Evolutionary conservation across 2,329 filamentous ascomycete species (phyloP).

Genomic region (Colletotrichum limetticola): DNA sequence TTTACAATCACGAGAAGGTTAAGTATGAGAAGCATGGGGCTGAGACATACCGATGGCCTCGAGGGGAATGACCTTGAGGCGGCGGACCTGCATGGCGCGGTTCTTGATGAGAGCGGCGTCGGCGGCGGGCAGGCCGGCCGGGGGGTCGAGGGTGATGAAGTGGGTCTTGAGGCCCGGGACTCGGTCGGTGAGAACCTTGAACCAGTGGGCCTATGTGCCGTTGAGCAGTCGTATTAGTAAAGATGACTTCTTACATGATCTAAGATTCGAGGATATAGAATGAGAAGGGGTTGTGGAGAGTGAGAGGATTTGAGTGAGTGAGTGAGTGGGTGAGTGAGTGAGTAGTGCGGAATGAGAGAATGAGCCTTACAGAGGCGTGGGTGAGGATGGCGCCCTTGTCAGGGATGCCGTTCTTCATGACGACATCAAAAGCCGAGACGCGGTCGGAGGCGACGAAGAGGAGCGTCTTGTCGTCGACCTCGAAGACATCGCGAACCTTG

Average conservation of each 20-base stretch:
- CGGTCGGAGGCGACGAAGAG: constrained; percentile 90
- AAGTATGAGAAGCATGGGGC: neutral
- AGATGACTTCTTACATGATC: neutral
- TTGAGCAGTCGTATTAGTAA: neutral
- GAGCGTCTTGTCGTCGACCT: constrained; percentile 74
- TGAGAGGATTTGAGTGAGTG: neutral
- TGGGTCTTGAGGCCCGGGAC: constrained; percentile 63
- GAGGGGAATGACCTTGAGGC: constrained; percentile 79
- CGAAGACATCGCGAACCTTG: constrained; percentile 87
- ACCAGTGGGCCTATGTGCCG: constrained; percentile 58
- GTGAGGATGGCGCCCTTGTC: constrained; percentile 65
- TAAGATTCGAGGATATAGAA: neutral
- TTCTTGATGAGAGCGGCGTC: constrained; percentile 66
- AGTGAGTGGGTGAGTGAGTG: neutral
- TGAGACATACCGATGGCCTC: constrained; percentile 70
- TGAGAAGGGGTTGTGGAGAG: neutral
- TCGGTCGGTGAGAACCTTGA: constrained; percentile 56
- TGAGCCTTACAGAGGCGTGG: constrained; percentile 42
- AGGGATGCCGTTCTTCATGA: constrained; percentile 77
- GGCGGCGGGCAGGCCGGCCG: constrained; percentile 45
- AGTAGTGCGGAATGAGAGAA: too few relatives aligned
- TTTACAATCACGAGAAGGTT: neutral
- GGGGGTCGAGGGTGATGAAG: constrained; percentile 58
- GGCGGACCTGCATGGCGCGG: constrained; percentile 82
- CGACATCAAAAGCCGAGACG: constrained; percentile 95